Percentiles rank a stretch among this genome's conserved stretches.
phyloP scores from a whole-genome alignment of 2,329 filamentous ascomycete species.

The Chaetothyriales sp. region DNA sequence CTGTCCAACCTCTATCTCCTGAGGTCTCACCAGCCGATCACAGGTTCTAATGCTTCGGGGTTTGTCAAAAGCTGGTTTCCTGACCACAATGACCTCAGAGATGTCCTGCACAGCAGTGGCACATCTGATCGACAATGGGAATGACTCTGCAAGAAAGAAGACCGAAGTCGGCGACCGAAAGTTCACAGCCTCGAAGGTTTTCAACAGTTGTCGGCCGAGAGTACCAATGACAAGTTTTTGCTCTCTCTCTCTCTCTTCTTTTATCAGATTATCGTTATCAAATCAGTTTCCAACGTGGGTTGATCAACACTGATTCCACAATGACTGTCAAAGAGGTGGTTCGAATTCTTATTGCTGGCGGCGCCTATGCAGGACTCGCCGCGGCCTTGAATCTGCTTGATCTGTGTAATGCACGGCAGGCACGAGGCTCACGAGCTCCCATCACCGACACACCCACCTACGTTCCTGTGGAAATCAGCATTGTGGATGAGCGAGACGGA shows the following conservation, averaged over 20 bases:
- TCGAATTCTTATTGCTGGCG: conserved; percentile 51
- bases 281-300: not conserved
- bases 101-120: not conserved
- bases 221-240: not conserved
- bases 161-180: not conserved
- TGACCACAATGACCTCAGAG: too few species aligned
- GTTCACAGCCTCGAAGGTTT: not conserved
- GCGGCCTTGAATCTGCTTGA: conserved; percentile 53
- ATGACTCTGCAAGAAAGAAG: not conserved
- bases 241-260: not conserved
- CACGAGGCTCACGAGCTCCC: conserved; percentile 28
- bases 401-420: conserved; percentile 41
- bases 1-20: too few species aligned
- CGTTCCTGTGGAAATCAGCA: conserved; percentile 51
- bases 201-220: not conserved
- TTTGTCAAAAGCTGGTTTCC: too few species aligned
- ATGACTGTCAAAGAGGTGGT: not conserved
- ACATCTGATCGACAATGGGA: not conserved
- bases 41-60: too few species aligned
- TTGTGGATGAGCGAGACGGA: conserved; percentile 67
- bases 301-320: not conserved
- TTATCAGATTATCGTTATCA: not conserved
- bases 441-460: conserved; percentile 31
- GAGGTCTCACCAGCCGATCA: too few species aligned
- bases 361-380: conserved; percentile 55